These are phyloP conservation scores for Alectoria sarmentosa DNA, from an alignment of 495 filamentous ascomycete species.

Conservation along the genomic window DNA sequence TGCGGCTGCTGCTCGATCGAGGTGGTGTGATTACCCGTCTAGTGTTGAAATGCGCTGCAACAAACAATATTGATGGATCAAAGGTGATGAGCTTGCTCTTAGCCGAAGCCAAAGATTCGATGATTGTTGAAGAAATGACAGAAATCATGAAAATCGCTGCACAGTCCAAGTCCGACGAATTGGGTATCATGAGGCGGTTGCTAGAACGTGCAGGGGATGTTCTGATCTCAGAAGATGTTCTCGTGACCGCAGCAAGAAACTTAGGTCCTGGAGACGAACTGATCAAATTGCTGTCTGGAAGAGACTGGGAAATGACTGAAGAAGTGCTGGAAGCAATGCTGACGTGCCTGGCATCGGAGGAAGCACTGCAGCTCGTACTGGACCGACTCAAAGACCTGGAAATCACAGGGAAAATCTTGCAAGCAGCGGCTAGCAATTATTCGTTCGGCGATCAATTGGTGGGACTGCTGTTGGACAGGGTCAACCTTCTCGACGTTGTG, in stretches of 20 bases:
- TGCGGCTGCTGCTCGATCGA: neutral
- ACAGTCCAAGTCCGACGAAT: too few species aligned
- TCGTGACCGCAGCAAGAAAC: neutral
- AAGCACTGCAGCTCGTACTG: neutral
- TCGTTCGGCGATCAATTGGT: neutral
- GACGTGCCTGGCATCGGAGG: neutral
- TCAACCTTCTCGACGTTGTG: neutral
- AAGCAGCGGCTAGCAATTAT: neutral
- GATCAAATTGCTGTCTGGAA: neutral
- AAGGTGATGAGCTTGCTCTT: conserved; percentile 1
- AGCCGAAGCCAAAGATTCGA: neutral
- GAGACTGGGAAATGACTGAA: conserved; percentile 1
- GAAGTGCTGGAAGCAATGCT: conserved; percentile 3
- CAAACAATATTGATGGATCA: neutral
- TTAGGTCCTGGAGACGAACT: neutral
- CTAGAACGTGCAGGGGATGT: neutral
- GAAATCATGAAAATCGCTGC: neutral
- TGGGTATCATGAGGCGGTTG: neutral
- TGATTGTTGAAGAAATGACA: neutral
- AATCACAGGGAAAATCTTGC: neutral
- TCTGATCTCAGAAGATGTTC: neutral
- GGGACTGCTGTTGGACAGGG: neutral
- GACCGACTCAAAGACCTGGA: neutral
- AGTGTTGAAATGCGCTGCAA: neutral
- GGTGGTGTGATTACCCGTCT: neutral